These are phyloP conservation scores for Candida montana DNA, from an alignment of 805 yeast genomes.

Conservation along the genomic window DNA sequence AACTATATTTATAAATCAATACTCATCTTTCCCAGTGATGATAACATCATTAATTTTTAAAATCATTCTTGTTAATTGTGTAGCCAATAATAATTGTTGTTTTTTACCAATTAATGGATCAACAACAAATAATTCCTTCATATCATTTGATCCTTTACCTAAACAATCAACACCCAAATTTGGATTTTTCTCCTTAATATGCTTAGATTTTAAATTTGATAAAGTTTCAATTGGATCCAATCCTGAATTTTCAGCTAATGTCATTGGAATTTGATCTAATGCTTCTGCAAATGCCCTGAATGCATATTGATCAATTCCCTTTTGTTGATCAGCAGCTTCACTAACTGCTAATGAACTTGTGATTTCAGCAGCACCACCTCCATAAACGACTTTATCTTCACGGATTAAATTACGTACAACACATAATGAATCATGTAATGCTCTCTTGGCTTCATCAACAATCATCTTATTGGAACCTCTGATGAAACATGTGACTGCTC, in stretches of 20 bases:
- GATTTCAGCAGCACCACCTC: conserved; percentile 98
- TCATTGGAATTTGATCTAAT: conserved; percentile 86
- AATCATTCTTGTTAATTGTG: conserved; percentile 97
- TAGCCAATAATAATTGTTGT: conserved; percentile 91
- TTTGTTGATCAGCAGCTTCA: conserved; percentile 86
- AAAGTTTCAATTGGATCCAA: conserved; percentile 88
- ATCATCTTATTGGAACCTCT: conserved; percentile 98
- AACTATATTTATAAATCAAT: conserved; percentile 26
- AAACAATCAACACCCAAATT: conserved; percentile 91
- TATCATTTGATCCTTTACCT: conserved; percentile 82
- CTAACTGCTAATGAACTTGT: conserved; percentile 88
- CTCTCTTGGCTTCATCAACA: conserved; percentile 94
- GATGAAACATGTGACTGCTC: conserved; percentile 87
- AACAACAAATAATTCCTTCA: conserved; percentile 90
- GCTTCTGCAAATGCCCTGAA: conserved; percentile 93
- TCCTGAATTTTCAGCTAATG: conserved; percentile 96
- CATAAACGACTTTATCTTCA: conserved; percentile 94
- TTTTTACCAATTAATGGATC: conserved; percentile 97
- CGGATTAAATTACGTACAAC: conserved; percentile 93
- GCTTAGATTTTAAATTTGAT: conserved; percentile 77
- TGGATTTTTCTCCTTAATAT: conserved; percentile 65
- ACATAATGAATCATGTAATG: conserved; percentile 93
- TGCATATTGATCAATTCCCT: conserved; percentile 96
- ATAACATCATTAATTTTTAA: conserved; percentile 95
- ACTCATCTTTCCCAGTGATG: conserved; percentile 78